These are phyloP conservation scores for Fusarium newnesense DNA, from an alignment of 2,329 filamentous ascomycete species.

Conservation along the genomic window DNA sequence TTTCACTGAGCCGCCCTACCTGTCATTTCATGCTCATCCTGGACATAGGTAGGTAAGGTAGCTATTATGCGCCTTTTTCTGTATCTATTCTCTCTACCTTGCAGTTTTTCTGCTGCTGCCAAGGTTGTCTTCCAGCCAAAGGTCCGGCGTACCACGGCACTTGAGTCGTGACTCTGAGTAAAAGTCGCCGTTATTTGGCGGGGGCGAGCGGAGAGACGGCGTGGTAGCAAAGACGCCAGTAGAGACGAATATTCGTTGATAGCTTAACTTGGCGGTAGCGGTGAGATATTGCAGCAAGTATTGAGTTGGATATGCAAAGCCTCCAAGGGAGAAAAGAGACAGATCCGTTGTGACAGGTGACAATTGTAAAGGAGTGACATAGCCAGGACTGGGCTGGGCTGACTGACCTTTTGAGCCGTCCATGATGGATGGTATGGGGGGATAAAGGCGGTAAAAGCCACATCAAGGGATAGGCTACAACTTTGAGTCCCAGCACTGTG, in stretches of 20 bases:
- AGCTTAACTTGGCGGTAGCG: conserved; percentile 6
- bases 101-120: conserved; percentile 3
- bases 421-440: background rate
- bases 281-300: background rate
- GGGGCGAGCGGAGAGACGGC: conserved; percentile 12
- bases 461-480: background rate
- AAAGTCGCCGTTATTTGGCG: conserved; percentile 19
- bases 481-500: background rate
- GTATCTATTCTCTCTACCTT: background rate
- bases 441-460: conserved; percentile 15
- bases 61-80: conserved; percentile 22
- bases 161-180: conserved; percentile 32
- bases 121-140: conserved; percentile 13
- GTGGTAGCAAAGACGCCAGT: conserved; percentile 13
- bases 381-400: background rate
- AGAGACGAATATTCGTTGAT: conserved; percentile 2
- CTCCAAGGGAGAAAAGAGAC: background rate
- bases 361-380: background rate
- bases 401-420: conserved; percentile 1
- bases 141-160: conserved; percentile 33
- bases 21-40: conserved; percentile 3
- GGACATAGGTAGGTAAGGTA: background rate
- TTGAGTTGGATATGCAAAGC: background rate
- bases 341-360: background rate
- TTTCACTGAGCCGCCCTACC: conserved; percentile 3